Base-by-base conservation (phyloP, 768 basidiomycete species). In the Pilatotrama ljubarskyi region DNA sequence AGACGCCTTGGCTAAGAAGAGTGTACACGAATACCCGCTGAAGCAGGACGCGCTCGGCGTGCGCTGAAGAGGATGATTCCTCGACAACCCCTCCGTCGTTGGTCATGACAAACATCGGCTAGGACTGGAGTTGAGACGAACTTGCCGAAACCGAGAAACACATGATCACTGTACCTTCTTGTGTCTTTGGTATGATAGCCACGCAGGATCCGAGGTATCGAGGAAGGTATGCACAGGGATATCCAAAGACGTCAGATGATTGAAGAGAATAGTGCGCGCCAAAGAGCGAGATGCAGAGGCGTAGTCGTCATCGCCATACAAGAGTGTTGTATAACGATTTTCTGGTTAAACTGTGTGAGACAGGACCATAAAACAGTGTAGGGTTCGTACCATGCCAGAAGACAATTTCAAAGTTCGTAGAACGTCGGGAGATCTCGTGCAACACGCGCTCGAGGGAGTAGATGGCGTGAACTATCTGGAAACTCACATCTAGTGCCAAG, bases 31-130 rank as follows among this genome's bases (percentile, higher is more conserved):
- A 81, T 1, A 70, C 41, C 5, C 86, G 76, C 55, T 86, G 83
- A 5, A 71, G 64, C 1, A 88, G 73, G 15, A 79, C 69, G 20
- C 74, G 70, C 26, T 68, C 71, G 1, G 68, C 56, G 43, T 64
- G 22, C 54, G 52, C 6, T 15, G 38, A 25, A 2, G 51, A 48
- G 14, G 49, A 41, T 20, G 64, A 61, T 8, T 68, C 57, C 0
- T 65, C 58, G 4, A 65, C 57, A 4, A 70, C 44, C 8, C 77
- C 81, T 8, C 84, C 86, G 54, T 86, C 86, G 59, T 82, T 80
- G 18, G 77, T 73, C 72, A 90, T 74, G 26, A 82, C 76, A 56
- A 87, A 88, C 85, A 90, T 87, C 1, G 88, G 87, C 84, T 88
- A 60, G 8, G 29, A 35, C 14, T 8, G 40, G 2, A 37, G 6